Evolutionary conservation across 1,139 yeast genomes (phyloP).

Genomic region (Saccharomyces pastorianus): DNA sequence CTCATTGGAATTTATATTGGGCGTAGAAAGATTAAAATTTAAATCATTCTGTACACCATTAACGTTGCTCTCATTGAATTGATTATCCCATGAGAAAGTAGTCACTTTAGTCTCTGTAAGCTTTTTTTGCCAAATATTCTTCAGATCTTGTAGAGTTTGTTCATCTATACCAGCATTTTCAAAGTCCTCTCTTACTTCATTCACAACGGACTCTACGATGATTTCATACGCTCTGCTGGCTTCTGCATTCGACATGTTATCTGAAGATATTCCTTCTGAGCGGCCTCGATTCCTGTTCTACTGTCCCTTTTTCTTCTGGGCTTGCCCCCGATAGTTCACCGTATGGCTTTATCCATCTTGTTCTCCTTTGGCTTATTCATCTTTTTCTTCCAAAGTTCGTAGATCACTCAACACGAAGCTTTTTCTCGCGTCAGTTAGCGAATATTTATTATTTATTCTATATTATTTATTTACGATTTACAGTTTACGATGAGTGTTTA

Average conservation of each 20-base stretch:
- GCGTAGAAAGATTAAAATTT: neutral
- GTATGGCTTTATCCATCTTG: neutral
- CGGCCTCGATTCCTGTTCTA: neutral
- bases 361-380: neutral
- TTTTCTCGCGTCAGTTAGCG: neutral
- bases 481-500: neutral
- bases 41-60: neutral
- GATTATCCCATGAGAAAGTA: slow-evolving; percentile 65
- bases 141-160: slow-evolving; percentile 76
- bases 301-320: neutral
- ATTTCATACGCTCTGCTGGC: slow-evolving; percentile 59
- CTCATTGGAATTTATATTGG: neutral
- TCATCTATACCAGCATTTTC: slow-evolving; percentile 95
- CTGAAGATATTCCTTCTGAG: neutral
- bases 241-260: slow-evolving; percentile 27
- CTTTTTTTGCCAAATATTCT: slow-evolving; percentile 72
- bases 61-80: neutral
- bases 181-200: slow-evolving; percentile 87
- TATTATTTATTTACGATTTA: neutral
- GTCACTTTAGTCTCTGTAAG: slow-evolving; percentile 68
- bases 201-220: slow-evolving; percentile 82
- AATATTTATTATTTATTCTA: neutral
- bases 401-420: neutral
- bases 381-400: neutral
- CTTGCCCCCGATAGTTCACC: neutral